Conservation (phyloP, 1,284 basidiomycete genomes). For the Ceratobasidium sp. region DNA sequence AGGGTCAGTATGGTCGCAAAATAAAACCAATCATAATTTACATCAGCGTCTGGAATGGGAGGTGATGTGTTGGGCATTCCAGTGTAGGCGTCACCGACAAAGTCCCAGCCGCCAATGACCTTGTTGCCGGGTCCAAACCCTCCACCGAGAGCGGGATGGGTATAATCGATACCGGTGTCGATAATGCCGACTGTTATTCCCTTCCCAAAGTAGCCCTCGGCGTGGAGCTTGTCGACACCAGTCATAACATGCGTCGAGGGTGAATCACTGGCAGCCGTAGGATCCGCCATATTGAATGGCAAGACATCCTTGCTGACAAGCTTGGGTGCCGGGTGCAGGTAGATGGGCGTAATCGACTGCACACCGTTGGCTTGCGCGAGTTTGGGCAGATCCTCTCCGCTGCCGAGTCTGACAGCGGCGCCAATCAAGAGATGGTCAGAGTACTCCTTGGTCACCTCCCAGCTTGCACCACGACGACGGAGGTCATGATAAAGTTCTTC, state of each 20-base stretch:
- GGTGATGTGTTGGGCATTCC: not conserved
- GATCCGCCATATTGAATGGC: not conserved
- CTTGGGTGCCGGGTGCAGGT: conserved; percentile 11
- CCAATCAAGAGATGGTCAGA: not conserved
- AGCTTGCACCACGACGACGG: not conserved
- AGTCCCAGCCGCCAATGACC: conserved; percentile 51
- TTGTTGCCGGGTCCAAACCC: conserved; percentile 54
- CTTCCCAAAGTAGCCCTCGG: conserved; percentile 52
- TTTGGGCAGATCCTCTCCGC: conserved; percentile 4
- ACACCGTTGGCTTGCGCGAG: conserved; percentile 14
- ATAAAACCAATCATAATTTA: not conserved
- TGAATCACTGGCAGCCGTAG: conserved; percentile 21
- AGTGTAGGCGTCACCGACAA: conserved; percentile 49
- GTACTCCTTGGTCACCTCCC: conserved; percentile 15
- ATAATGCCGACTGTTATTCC: conserved; percentile 57
- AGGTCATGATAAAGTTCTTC: conserved; percentile 29
- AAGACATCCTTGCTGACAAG: not conserved
- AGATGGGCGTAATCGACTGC: conserved; percentile 10
- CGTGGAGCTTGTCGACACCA: conserved; percentile 52
- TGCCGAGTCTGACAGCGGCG: conserved; percentile 21
- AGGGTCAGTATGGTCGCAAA: not conserved
- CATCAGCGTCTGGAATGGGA: conserved; percentile 15
- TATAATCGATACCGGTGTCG: conserved; percentile 55
- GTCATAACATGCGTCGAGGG: conserved; percentile 42
- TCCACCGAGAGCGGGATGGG: conserved; percentile 54